Evolutionary conservation across 1,284 basidiomycete genomes (phyloP).

Genomic region (Termitomyces sp.): DNA sequence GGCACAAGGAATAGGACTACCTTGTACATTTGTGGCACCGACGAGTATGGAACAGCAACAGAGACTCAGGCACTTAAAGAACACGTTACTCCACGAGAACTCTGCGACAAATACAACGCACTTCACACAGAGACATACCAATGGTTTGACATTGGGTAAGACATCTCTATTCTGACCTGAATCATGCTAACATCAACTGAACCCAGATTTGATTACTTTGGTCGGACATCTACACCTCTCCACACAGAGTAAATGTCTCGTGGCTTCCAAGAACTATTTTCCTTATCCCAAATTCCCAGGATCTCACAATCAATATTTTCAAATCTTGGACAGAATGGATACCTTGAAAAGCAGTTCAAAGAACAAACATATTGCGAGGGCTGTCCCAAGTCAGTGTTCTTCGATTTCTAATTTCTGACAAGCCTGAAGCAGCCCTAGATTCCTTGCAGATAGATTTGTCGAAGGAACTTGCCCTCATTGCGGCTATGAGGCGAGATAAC

Average conservation of each 20-base stretch:
- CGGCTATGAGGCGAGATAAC: constrained; percentile 62
- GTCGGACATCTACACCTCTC: constrained; percentile 85
- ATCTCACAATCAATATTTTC: constrained; percentile 86
- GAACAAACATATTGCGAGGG: constrained; percentile 94
- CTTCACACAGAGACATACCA: constrained; percentile 92
- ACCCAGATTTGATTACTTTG: constrained; percentile 92
- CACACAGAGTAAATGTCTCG: constrained; percentile 75
- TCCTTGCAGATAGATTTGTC: constrained; percentile 92
- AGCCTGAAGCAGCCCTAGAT: constrained; percentile 42
- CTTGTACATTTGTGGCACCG: constrained; percentile 92
- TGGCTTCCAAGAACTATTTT: not conserved
- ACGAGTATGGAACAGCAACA: constrained; percentile 98
- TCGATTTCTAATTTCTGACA: not conserved
- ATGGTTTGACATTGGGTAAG: constrained; percentile 86
- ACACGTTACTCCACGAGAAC: constrained; percentile 77
- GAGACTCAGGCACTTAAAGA: constrained; percentile 98
- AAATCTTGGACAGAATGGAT: constrained; percentile 74
- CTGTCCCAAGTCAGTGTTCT: constrained; percentile 64
- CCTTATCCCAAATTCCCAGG: constrained; percentile 36
- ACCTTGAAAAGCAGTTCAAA: constrained; percentile 77
- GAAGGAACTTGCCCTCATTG: constrained; percentile 94
- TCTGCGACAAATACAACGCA: constrained; percentile 92
- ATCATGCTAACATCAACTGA: not conserved
- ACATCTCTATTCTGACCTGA: not conserved
- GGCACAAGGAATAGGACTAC: constrained; percentile 74